Percentiles rank a stretch among this genome's conserved stretches.
phyloP scores from a whole-genome alignment of 2,329 filamentous ascomycete genomes.

The Beauveria sp. region DNA sequence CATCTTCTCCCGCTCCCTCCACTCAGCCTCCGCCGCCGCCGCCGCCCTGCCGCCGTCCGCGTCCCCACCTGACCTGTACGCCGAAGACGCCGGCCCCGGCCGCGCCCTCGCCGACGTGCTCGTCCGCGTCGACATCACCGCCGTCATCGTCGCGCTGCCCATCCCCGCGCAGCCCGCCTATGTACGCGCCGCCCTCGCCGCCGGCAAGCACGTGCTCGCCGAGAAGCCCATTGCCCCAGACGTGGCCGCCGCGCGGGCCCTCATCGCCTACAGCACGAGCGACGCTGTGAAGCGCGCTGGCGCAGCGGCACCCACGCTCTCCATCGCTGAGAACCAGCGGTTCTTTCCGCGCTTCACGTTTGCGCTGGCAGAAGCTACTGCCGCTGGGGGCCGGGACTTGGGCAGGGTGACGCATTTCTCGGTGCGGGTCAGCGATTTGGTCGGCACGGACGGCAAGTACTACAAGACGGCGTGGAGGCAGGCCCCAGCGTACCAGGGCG shows the following conservation, averaged over 20 bases:
- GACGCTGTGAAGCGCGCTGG: slow-evolving; percentile 13
- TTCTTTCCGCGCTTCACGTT: slow-evolving; percentile 49
- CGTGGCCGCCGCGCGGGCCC: slow-evolving; percentile 33
- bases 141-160: slow-evolving; percentile 53
- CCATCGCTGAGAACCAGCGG: slow-evolving; percentile 67
- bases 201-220: slow-evolving; percentile 61
- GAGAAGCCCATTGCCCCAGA: slow-evolving; percentile 64
- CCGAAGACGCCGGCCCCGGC: slow-evolving; percentile 39
- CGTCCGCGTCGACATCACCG: slow-evolving; percentile 43
- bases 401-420: slow-evolving; percentile 39
- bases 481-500: slow-evolving; percentile 62
- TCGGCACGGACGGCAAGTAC: slow-evolving; percentile 35
- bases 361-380: slow-evolving; percentile 28
- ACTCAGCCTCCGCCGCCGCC: slow-evolving; percentile 43
- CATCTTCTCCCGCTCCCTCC: slow-evolving; percentile 56
- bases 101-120: slow-evolving; percentile 44
- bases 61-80: slow-evolving; percentile 43
- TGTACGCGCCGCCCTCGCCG: slow-evolving; percentile 50
- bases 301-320: slow-evolving; percentile 37
- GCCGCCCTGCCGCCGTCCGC: slow-evolving; percentile 24
- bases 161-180: slow-evolving; percentile 52
- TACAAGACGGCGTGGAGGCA: slow-evolving; percentile 56
- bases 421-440: slow-evolving; percentile 27
- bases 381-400: slow-evolving; percentile 11
- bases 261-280: slow-evolving; percentile 29